A percentile compares a stretch with the other conserved stretches of the same genome.
Evolutionary conservation across 2,329 filamentous ascomycete species (phyloP).

Genomic region (Trichophaea hybrida): DNA sequence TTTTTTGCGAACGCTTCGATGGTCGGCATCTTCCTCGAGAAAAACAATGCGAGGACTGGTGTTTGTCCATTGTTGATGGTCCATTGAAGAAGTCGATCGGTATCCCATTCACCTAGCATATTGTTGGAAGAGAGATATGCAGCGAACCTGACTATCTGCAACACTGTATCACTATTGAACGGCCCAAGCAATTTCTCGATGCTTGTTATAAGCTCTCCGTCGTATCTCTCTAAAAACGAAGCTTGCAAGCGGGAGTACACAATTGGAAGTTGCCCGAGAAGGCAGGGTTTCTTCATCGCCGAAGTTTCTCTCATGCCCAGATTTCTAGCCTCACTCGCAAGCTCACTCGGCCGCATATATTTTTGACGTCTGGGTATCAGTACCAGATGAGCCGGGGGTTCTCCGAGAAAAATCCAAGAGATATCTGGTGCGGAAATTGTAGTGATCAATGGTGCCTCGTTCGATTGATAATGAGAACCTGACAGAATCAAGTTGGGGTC

Average conservation of each 20-base stretch:
- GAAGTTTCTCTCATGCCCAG: too few species aligned
- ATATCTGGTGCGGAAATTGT: neutral
- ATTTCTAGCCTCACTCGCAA: too few species aligned
- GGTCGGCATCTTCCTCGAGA: neutral
- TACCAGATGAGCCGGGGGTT: too few species aligned
- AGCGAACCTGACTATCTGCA: neutral
- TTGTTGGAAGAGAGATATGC: conserved; percentile 1
- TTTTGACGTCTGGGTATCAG: too few species aligned
- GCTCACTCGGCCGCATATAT: too few species aligned
- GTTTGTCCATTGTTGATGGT: neutral
- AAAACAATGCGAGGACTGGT: neutral
- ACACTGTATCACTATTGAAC: neutral
- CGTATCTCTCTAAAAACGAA: neutral
- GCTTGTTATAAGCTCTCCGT: neutral
- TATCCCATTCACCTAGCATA: neutral
- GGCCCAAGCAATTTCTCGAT: neutral
- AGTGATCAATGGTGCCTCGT: neutral
- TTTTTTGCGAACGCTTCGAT: neutral
- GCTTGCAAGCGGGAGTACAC: neutral
- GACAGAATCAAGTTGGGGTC: too few species aligned
- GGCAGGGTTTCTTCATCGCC: neutral
- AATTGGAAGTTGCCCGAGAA: too few species aligned
- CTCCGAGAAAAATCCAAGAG: neutral
- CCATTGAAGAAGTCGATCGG: neutral
- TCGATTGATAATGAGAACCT: too few species aligned